These are phyloP conservation scores for Zygoascus hellenicus DNA, from an alignment of 1,139 yeast genomes.

Conservation along the genomic window DNA sequence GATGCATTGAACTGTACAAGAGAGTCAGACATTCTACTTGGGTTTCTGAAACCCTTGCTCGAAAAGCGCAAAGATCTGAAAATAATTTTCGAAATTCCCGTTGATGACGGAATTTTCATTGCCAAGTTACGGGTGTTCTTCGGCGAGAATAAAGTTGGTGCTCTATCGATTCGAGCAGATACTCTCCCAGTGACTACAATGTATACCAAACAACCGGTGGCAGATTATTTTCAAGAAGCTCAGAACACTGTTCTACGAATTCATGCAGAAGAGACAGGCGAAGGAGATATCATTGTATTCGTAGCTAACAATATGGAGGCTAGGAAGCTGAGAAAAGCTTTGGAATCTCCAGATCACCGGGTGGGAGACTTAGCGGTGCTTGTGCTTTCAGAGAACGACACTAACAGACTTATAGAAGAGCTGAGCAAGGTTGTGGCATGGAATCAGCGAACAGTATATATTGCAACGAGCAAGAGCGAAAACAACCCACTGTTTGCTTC, in stretches of 20 bases:
- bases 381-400: constrained; percentile 46
- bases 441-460: constrained; percentile 7
- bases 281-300: constrained; percentile 73
- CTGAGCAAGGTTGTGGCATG: not conserved
- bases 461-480: constrained; percentile 8
- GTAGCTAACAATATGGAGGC: constrained; percentile 87
- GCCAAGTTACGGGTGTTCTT: constrained; percentile 46
- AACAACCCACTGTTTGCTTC: constrained; percentile 8
- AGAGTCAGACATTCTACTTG: constrained; percentile 71
- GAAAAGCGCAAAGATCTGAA: constrained; percentile 42
- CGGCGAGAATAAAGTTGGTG: constrained; percentile 32
- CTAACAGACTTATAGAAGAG: constrained; percentile 3
- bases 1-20: constrained; percentile 24
- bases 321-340: constrained; percentile 51
- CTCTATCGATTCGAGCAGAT: not conserved
- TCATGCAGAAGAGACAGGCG: constrained; percentile 56
- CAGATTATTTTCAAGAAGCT: constrained; percentile 71
- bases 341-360: constrained; percentile 32
- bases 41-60: constrained; percentile 52
- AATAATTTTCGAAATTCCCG: constrained; percentile 45
- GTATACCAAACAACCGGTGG: constrained; percentile 65
- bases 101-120: constrained; percentile 44
- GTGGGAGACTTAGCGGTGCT: constrained; percentile 41
- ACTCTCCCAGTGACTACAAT: constrained; percentile 44
- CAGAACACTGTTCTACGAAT: constrained; percentile 70